A percentile compares a stretch with the other conserved stretches of the same genome.
Conservation (phyloP, 306 rosid species). For the Benincasa hispida region DNA sequence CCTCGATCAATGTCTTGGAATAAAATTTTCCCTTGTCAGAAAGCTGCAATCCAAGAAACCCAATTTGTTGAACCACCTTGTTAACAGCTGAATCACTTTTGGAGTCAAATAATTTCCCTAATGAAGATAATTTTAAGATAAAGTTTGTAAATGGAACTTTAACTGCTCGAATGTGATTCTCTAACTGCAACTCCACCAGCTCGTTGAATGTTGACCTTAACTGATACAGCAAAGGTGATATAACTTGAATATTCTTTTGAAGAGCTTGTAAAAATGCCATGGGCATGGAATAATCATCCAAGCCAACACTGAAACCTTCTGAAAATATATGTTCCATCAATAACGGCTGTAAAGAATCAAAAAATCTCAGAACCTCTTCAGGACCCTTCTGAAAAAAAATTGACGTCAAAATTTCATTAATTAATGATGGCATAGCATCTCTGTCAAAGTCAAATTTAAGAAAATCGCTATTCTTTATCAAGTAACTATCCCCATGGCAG, state of each 20-base stretch:
- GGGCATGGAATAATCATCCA: slow-evolving; percentile 64
- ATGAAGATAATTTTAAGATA: slow-evolving; percentile 43
- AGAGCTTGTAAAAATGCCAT: slow-evolving; percentile 22
- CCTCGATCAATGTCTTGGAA: slow-evolving; percentile 70
- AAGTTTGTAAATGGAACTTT: slow-evolving; percentile 39
- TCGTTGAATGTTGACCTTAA: slow-evolving; percentile 57
- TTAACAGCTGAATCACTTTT: slow-evolving; percentile 69
- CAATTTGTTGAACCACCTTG: slow-evolving; percentile 76
- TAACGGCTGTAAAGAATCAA: slow-evolving; percentile 62
- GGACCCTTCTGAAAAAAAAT: slow-evolving; percentile 77
- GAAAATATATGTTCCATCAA: slow-evolving; percentile 75
- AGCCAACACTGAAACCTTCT: slow-evolving; percentile 76
- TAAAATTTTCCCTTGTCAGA: slow-evolving; percentile 71
- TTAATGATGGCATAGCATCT: slow-evolving; percentile 40
- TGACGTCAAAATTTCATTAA: slow-evolving; percentile 67
- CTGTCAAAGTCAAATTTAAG: slow-evolving; percentile 37
- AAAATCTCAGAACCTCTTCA: slow-evolving; percentile 57
- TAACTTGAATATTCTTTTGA: slow-evolving; percentile 30
- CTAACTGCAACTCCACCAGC: slow-evolving; percentile 57
- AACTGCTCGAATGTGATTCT: slow-evolving; percentile 37
- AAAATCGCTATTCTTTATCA: slow-evolving; percentile 45
- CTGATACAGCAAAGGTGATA: slow-evolving; percentile 46
- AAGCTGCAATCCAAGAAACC: slow-evolving; percentile 77
- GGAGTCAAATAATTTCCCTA: slow-evolving; percentile 61
- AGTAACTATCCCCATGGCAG: slow-evolving; percentile 50